Evolutionary conservation across 2,329 filamentous ascomycete genomes (phyloP).

Genomic region (Paracamarosporium sp.): DNA sequence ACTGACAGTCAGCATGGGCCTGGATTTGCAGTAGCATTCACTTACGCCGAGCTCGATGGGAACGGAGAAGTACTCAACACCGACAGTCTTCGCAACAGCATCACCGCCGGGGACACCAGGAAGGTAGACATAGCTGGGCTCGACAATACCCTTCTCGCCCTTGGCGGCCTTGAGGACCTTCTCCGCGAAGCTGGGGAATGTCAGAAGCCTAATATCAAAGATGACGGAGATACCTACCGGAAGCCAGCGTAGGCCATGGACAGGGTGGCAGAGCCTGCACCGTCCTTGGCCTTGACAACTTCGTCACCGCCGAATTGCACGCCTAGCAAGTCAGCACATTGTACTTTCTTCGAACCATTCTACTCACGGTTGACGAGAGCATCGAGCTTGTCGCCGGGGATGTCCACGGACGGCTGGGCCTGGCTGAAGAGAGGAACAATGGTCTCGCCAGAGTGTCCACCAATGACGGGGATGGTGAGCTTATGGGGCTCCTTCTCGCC

Average conservation of each 20-base stretch:
- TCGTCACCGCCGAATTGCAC: conserved; percentile 98
- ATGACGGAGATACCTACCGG: conserved; percentile 63
- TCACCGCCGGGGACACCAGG: conserved; percentile 88
- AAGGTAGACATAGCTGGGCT: conserved; percentile 96
- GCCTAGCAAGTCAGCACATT: conserved; percentile 49
- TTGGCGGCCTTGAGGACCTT: conserved; percentile 87
- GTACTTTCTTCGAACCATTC: too few species aligned
- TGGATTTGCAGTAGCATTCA: conserved; percentile 27
- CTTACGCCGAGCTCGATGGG: conserved; percentile 94
- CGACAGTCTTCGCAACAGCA: conserved; percentile 81
- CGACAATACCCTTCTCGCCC: conserved; percentile 90
- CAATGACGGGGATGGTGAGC: conserved; percentile 88
- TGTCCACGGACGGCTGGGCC: conserved; percentile 77
- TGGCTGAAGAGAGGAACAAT: conserved; percentile 98
- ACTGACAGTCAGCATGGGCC: conserved; percentile 26
- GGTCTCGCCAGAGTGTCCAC: conserved; percentile 96
- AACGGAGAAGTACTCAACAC: conserved; percentile 92
- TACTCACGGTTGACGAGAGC: conserved; percentile 82
- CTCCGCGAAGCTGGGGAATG: conserved; percentile 77
- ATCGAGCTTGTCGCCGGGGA: conserved; percentile 89
- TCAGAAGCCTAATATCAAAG: conserved; percentile 13
- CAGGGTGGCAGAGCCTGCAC: conserved; percentile 85
- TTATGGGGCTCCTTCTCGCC: conserved; percentile 84
- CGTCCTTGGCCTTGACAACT: conserved; percentile 94
- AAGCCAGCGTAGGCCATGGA: conserved; percentile 97